These are phyloP conservation scores for Termitomyces sp. DNA, from an alignment of 768 basidiomycete genomes.

Conservation along the genomic window DNA sequence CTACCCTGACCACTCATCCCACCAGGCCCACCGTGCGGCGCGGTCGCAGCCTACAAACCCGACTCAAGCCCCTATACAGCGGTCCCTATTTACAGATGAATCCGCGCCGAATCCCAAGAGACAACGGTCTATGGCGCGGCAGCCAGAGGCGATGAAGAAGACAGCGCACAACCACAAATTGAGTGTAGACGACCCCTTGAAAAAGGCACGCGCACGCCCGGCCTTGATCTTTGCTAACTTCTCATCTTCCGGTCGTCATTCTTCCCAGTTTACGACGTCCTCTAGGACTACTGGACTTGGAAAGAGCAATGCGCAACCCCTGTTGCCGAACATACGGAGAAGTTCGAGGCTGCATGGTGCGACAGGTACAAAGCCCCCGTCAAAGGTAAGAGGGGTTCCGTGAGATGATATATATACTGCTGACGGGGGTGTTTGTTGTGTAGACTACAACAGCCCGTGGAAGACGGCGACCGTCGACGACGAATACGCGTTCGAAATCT, in stretches of 20 bases:
- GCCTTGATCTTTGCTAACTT: constrained; percentile 82
- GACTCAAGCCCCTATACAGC: constrained; percentile 42
- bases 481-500: constrained; percentile 53
- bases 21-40: constrained; percentile 40
- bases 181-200: constrained; percentile 63
- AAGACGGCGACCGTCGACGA: constrained; percentile 48
- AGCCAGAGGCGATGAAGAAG: constrained; percentile 44
- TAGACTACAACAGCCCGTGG: constrained; percentile 42
- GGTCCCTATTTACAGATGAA: constrained; percentile 79
- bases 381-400: constrained; percentile 40
- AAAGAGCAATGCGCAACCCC: constrained; percentile 44
- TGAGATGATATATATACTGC: background rate
- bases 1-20: constrained; percentile 53
- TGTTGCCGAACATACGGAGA: constrained; percentile 47
- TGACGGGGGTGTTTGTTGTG: constrained; percentile 8
- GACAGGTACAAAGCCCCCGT: constrained; percentile 15
- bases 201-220: constrained; percentile 91
- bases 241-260: constrained; percentile 80
- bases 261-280: constrained; percentile 67
- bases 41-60: constrained; percentile 34
- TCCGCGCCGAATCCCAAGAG: constrained; percentile 73
- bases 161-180: constrained; percentile 52
- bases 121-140: constrained; percentile 57
- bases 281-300: constrained; percentile 50
- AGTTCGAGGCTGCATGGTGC: constrained; percentile 58